Evolutionary conservation across 202 grass and related monocot genomes (phyloP).

Genomic region (Saccharum hybrid): DNA sequence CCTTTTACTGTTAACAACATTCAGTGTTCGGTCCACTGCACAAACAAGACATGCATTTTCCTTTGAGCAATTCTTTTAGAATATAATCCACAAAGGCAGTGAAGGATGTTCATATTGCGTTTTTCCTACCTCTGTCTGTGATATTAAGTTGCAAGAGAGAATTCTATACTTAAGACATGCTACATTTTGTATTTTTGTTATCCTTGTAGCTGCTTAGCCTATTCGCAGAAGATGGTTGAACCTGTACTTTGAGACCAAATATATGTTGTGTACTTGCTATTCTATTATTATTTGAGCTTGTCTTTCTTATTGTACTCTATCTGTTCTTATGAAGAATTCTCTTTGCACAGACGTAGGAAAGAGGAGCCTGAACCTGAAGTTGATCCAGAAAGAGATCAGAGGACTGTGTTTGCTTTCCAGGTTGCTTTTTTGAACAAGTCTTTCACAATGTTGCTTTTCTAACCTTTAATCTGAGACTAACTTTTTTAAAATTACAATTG

Average conservation of each 20-base stretch:
- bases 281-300: not conserved
- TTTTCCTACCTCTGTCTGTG: not conserved
- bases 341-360: conserved; percentile 76
- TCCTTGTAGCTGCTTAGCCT: conserved; percentile 14
- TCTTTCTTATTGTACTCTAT: conserved; percentile 16
- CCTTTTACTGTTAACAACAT: conserved; percentile 37
- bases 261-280: not conserved
- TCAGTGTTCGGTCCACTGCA: conserved; percentile 31
- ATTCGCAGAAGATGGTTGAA: not conserved
- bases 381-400: conserved; percentile 99
- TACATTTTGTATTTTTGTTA: not conserved
- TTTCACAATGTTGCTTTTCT: not conserved
- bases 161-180: not conserved
- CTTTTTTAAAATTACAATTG: conserved; percentile 19
- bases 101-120: not conserved
- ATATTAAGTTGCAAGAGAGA: not conserved
- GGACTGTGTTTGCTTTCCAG: conserved; percentile 98
- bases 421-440: conserved; percentile 50
- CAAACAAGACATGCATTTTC: conserved; percentile 7
- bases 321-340: conserved; percentile 31
- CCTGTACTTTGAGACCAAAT: not conserved
- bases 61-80: not conserved
- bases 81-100: not conserved
- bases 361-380: conserved; percentile 87
- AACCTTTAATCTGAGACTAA: conserved; percentile 30